Evolutionary conservation across 305 asterid species (phyloP), one percentile per base, ranked within the genome.

Genomic region (Salvia sclarea): DNA sequence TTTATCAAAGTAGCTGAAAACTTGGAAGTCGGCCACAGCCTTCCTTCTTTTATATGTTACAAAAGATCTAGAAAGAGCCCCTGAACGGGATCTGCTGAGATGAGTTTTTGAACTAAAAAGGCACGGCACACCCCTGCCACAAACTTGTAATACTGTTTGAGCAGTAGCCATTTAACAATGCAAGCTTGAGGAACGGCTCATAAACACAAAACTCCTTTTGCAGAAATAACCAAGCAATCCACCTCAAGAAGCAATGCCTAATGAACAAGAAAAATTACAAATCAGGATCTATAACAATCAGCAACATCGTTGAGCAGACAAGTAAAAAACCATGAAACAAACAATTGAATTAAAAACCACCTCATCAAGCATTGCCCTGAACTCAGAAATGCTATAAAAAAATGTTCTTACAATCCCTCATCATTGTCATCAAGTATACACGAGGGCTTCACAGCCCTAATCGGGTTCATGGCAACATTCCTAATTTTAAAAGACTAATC

Each of bases 151-250:
- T 71, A 80, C 77, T 58, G 76, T 82, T 68, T 75, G 88, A 54
- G 81, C 76, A 13, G 85, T 41, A 43, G 85, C 85, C 94, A 87
- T 83, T 66, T 25, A 21, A 61, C 77, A 53, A 53, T 49, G 65
- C 56, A 10, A 17, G 18, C 33, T 58, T 17, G 20, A 56, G 52
- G 53, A 40, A 61, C 69, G 57, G 64, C 8, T 52, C 80, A 71
- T 66, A 73, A 64, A 64, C 76, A 33, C 74, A 21, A 25, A 68
- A 52, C 25, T 18, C 58, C 20, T 31, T 54, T 53, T 0, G 59
- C 37, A 13, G 62, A 28, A 41, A 38, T 13, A 69, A 57, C 63
- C 44, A 25, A 58, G 25, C 43, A 66, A 61, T 14, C 48, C 45
- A 20, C 38, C 52, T 59, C 57, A 66, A 47, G 59, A 63, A 43